Percentiles rank a stretch among this genome's conserved stretches.
These are phyloP conservation scores for Podila epigama DNA, from an alignment of 192 early-diverging fungal species.

Conservation along the genomic window DNA sequence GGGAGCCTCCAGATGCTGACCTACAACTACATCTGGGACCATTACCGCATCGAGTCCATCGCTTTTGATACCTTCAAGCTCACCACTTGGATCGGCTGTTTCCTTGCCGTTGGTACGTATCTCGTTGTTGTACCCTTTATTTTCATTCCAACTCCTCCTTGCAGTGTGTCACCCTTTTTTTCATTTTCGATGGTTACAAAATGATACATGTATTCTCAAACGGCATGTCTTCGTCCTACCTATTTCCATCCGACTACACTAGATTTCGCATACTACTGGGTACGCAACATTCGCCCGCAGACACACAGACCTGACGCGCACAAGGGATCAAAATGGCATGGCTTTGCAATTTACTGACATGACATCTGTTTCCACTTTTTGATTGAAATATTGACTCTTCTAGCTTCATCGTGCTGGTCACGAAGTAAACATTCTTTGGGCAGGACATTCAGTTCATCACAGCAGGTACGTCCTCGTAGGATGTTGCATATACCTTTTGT, in stretches of 20 bases:
- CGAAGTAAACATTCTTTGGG: slow-evolving; percentile 68
- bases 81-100: slow-evolving; percentile 60
- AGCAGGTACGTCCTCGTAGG: slow-evolving; percentile 41
- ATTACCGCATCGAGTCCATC: slow-evolving; percentile 50
- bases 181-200: too few relatives aligned
- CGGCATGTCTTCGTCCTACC: neutral
- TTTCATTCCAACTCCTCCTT: too few relatives aligned
- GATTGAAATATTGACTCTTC: slow-evolving; percentile 10
- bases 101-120: slow-evolving; percentile 55
- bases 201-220: too few relatives aligned
- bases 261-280: slow-evolving; percentile 49
- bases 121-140: too few relatives aligned
- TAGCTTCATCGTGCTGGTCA: slow-evolving; percentile 67
- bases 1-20: slow-evolving; percentile 50
- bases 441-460: slow-evolving; percentile 56
- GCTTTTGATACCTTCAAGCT: slow-evolving; percentile 51
- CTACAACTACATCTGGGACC: slow-evolving; percentile 62
- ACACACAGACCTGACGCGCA: neutral
- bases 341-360: too few relatives aligned
- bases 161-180: too few relatives aligned
- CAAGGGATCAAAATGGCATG: neutral
- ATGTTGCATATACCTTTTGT: neutral
- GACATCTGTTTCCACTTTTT: neutral
- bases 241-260: neutral
- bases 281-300: too few relatives aligned